Evolutionary conservation across 441 rosid genomes (phyloP), one percentile per base, ranked within the genome.

Genomic region (Syzygium syzygioides): DNA sequence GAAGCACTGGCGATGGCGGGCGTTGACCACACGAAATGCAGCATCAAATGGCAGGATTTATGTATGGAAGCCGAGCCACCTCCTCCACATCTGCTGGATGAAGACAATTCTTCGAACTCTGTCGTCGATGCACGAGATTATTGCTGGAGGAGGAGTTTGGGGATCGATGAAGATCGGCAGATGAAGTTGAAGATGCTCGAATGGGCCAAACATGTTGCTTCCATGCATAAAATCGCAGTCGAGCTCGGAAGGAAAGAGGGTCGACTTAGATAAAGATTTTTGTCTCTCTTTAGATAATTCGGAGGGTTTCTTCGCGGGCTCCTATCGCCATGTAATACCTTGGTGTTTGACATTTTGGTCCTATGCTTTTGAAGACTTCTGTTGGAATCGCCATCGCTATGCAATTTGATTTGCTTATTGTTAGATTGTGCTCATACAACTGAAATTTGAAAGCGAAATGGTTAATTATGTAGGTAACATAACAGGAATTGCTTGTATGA

Each of bases 1-100:
- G 95, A 94, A 85, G 94, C 96, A 59, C 62, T 93, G 89, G 94
- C 95, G 48, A 94, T 94, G 96, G 91, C 91, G 0, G 94, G 93
- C 37, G 86, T 28, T 23, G 94, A 92, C 87, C 92, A 86, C 85
- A 59, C 60, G 17, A 90, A 85, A 84, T 93, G 91, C 80, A 88
- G 92, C 85, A 84, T 93, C 48, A 85, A 91, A 30, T 92, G 88
- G 93, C 90, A 89, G 89, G 84, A 80, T 25, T 87, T 90, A 59
- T 20, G 87, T 9, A 68, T 53, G 1, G 68, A 6, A n/a, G 7
- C 68, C 10, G 55, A 87, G 20, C 87, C 56, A 88, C 76, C 86
- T 13, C 92, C 93, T 0, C 91, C 90, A 2, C 90, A 93, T 91
- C 86, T 92, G 84, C 88, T 90, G 45, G 93, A 88, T 0, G 90